Percentiles rank a stretch among this genome's conserved stretches.
phyloP scores from a whole-genome alignment of 2,329 filamentous ascomycete species.

The Aspergillus melleus region DNA sequence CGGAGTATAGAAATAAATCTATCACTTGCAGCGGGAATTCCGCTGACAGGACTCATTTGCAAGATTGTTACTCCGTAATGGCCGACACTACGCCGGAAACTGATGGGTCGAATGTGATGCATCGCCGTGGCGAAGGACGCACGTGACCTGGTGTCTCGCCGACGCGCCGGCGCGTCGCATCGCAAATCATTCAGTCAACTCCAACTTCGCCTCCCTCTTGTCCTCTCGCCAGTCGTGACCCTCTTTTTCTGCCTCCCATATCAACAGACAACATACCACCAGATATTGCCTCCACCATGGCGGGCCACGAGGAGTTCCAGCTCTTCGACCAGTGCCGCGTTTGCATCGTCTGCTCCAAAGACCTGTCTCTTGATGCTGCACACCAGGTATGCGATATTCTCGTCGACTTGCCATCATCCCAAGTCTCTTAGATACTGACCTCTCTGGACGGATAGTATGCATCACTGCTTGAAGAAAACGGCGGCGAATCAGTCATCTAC shows the following conservation, averaged over 20 bases:
- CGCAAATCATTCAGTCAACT: neutral
- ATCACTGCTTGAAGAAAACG: constrained; percentile 48
- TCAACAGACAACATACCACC: neutral
- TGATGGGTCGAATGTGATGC: neutral
- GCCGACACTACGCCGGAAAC: neutral
- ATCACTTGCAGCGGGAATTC: too few relatives aligned
- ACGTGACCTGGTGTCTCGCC: constrained; percentile 29
- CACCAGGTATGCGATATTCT: constrained; percentile 38
- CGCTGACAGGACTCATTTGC: too few relatives aligned
- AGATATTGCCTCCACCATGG: constrained; percentile 24
- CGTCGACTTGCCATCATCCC: neutral
- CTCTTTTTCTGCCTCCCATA: neutral
- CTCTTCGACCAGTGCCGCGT: constrained; percentile 49
- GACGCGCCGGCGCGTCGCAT: constrained; percentile 19
- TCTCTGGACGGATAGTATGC: constrained; percentile 40
- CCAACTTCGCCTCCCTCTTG: neutral
- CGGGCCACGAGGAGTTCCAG: constrained; percentile 27
- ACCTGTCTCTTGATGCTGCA: constrained; percentile 40
- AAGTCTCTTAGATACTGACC: neutral
- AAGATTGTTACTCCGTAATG: too few relatives aligned
- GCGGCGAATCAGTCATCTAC: constrained; percentile 49
- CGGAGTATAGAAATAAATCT: too few relatives aligned
- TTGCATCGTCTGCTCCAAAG: constrained; percentile 46
- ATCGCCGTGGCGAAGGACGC: neutral
- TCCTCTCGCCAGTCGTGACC: neutral